A percentile compares a stretch with the other conserved stretches of the same genome.
These are phyloP conservation scores for Microsporum canis DNA, from an alignment of 2,329 filamentous ascomycete species.

Conservation along the genomic window DNA sequence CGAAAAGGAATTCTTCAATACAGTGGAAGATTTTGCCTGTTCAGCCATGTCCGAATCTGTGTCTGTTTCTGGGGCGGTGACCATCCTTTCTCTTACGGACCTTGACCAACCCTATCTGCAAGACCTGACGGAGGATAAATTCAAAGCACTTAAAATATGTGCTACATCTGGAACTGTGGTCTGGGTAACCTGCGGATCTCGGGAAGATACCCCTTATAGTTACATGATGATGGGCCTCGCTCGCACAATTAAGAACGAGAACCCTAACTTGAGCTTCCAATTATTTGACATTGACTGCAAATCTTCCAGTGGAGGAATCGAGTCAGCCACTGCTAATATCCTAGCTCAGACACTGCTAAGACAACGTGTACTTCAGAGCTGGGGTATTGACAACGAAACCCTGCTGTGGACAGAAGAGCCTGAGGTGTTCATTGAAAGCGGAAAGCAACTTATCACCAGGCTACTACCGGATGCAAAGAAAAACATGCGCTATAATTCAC, in stretches of 20 bases:
- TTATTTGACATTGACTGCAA: neutral
- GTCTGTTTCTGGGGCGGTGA: neutral
- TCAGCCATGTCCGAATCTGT: neutral
- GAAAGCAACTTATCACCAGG: neutral
- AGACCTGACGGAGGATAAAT: neutral
- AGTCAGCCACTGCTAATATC: neutral
- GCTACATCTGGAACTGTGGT: neutral
- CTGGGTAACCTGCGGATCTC: neutral
- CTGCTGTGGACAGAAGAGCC: neutral
- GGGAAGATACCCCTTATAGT: neutral
- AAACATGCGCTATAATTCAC: neutral
- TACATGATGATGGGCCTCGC: constrained; percentile 8
- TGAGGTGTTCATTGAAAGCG: neutral
- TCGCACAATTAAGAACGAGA: constrained; percentile 1
- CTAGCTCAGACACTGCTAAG: neutral
- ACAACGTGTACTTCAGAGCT: neutral
- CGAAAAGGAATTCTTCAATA: neutral
- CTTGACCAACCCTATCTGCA: neutral
- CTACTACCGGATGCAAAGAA: neutral
- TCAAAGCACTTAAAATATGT: neutral
- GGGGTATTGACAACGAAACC: neutral
- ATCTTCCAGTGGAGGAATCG: neutral
- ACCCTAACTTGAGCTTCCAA: neutral
- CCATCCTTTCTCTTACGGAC: neutral
- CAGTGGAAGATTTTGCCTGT: neutral